Base-by-base conservation (phyloP, 1,139 yeast species). In the Yamadazyma sp. region DNA sequence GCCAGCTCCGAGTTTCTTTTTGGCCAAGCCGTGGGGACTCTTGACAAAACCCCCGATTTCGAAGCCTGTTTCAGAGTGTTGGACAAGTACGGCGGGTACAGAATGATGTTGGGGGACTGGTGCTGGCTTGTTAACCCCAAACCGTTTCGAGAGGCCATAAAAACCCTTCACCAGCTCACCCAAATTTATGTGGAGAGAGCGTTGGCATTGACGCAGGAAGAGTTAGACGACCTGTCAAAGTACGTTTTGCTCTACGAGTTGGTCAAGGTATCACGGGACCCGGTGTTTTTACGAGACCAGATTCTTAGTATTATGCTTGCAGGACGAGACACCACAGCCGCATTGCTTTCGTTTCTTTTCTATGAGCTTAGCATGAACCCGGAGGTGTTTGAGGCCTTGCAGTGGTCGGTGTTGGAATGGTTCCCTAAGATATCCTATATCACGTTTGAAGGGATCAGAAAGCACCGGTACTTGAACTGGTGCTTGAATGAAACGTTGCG, bases 261-360 rank as follows among this genome's bases (percentile, higher is more conserved):
- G 42, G 67, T 62, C 22, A 68, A 70, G 46, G 67, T 64, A 41
- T 68, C 77, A 1, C 56, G 67, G 26, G 67, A 73, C 48, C 73
- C 72, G 6, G 53, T 46, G 24, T 56, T 62, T 11, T 59, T 73
- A 42, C 65, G 74, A 22, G 76, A 71, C 46, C 76, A 73, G 49
- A 60, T 70, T 22, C 53, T 73, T 43, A 71, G 70, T 47, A 63
- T 73, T 40, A 56, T 73, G 45, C 54, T 73, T 15, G 78, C 78
- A 11, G 78, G 77, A n/a, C 59, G 77, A 45, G 76, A 71, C 48
- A 74, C 80, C 31, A 74, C 80, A 3, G 77, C 80, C 1, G 64
- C 73, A 3, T 56, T 73, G 28, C 61, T 74, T 34, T 63, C 75
- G 3, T 73, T 67, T 51, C 44, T 61, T 12, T 55, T 73, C 37